Conservation (phyloP, 2,329 filamentous ascomycete genomes). For the Knufia fluminis region DNA sequence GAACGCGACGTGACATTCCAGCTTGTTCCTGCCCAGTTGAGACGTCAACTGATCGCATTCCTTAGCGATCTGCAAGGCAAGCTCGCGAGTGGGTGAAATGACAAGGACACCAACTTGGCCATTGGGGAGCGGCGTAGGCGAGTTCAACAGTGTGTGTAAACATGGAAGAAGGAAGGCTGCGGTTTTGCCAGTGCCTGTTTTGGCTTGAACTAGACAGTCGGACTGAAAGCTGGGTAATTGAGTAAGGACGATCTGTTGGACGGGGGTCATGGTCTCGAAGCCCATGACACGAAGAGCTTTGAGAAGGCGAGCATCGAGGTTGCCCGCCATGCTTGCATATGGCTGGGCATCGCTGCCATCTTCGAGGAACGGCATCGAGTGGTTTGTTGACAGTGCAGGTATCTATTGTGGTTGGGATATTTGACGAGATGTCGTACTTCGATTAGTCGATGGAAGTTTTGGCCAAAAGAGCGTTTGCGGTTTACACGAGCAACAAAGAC, state of each 20-base stretch:
- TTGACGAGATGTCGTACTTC: too few species aligned
- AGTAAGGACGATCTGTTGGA: conserved; percentile 45
- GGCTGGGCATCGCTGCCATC: conserved; percentile 17
- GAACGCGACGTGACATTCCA: conserved; percentile 39
- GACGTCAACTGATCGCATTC: conserved; percentile 35
- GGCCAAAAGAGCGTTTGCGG: too few species aligned
- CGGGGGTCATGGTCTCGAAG: conserved; percentile 41
- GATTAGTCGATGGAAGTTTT: too few species aligned
- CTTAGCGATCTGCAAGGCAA: conserved; percentile 41
- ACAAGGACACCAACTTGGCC: conserved; percentile 25
- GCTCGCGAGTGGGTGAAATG: conserved; percentile 41
- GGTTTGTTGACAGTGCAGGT: not conserved
- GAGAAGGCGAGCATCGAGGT: conserved; percentile 28
- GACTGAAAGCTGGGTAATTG: conserved; percentile 41
- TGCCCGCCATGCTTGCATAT: conserved; percentile 28
- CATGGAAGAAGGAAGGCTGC: conserved; percentile 83
- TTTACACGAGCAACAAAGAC: too few species aligned
- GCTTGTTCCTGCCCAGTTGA: conserved; percentile 26
- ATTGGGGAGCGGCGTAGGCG: not conserved
- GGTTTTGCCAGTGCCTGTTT: conserved; percentile 95
- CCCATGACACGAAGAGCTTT: conserved; percentile 25
- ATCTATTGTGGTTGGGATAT: too few species aligned
- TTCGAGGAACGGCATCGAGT: conserved; percentile 1
- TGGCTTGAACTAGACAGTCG: conserved; percentile 7
- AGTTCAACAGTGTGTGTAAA: conserved; percentile 64